A percentile compares a stretch with the other conserved stretches of the same genome.
Conservation (phyloP, 148 eudicot genomes). For the Rhododendron mucronatum region DNA sequence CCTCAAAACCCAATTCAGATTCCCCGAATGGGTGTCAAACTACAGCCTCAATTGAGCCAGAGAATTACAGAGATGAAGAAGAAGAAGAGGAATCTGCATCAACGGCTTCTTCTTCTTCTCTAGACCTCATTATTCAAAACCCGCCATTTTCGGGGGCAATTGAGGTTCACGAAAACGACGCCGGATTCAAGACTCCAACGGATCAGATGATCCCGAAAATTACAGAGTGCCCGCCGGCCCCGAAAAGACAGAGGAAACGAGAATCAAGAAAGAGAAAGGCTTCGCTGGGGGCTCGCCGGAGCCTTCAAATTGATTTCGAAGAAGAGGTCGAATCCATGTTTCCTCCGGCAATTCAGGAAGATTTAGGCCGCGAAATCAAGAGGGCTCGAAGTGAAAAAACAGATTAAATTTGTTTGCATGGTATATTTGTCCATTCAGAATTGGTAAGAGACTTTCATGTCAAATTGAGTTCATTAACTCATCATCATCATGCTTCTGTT, state of each 20-base stretch:
- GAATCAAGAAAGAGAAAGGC: slow-evolving; percentile 21
- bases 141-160: neutral
- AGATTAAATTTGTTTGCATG: neutral
- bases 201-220: slow-evolving; percentile 38
- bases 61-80: neutral
- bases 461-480: neutral
- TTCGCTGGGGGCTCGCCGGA: neutral
- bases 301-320: slow-evolving; percentile 9
- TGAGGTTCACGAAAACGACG: neutral
- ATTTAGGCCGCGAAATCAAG: slow-evolving; percentile 14
- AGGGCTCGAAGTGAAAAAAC: slow-evolving; percentile 20
- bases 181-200: slow-evolving; percentile 48
- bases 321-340: slow-evolving; percentile 26
- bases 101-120: neutral
- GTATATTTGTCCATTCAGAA: neutral
- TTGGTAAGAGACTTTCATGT: neutral
- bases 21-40: neutral
- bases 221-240: slow-evolving; percentile 48
- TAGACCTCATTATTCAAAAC: neutral
- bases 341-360: slow-evolving; percentile 6
- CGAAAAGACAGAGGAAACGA: slow-evolving; percentile 17
- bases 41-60: neutral
- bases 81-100: neutral
- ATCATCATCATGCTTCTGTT: neutral
- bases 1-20: neutral